These are phyloP conservation scores for Warburgia ugandensis DNA, from an alignment of 164 flowering plant genomes.

Conservation along the genomic window DNA sequence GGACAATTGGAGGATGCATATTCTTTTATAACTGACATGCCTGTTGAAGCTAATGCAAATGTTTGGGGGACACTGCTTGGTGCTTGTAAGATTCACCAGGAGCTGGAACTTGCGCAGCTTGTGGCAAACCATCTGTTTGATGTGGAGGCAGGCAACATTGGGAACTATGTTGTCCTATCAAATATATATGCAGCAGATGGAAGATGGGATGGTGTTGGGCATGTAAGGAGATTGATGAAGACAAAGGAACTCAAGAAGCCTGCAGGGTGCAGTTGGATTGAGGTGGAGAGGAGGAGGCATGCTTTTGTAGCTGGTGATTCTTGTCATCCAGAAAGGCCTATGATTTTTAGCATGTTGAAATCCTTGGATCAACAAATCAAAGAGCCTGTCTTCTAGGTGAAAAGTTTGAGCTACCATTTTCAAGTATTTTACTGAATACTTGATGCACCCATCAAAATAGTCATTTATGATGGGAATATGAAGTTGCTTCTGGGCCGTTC, in stretches of 20 bases:
- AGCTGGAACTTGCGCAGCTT: conserved; percentile 49
- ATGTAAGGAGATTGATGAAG: conserved; percentile 62
- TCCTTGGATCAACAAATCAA: conserved; percentile 39
- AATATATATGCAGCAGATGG: conserved; percentile 72
- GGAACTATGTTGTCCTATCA: conserved; percentile 65
- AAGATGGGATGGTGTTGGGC: conserved; percentile 70
- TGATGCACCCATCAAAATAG: too few relatives aligned
- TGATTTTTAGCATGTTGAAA: conserved; percentile 28
- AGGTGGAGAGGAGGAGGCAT: conserved; percentile 42
- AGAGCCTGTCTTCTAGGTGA: too few relatives aligned
- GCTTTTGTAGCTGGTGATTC: conserved; percentile 60
- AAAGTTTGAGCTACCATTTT: too few relatives aligned
- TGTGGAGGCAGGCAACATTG: conserved; percentile 44
- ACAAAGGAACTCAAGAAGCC: conserved; percentile 55
- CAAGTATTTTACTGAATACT: too few relatives aligned
- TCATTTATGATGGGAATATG: too few relatives aligned
- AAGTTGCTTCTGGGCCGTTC: too few relatives aligned
- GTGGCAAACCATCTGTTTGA: conserved; percentile 53
- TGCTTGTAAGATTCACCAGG: conserved; percentile 61
- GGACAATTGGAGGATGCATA: conserved; percentile 63
- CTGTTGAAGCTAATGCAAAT: conserved; percentile 54
- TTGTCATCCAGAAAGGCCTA: conserved; percentile 43
- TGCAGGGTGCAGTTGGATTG: conserved; percentile 89
- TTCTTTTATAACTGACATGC: conserved; percentile 50
- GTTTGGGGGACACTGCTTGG: conserved; percentile 72